These are phyloP conservation scores for Arachis monticola DNA, from an alignment of 331 rosid genomes.

Conservation along the genomic window DNA sequence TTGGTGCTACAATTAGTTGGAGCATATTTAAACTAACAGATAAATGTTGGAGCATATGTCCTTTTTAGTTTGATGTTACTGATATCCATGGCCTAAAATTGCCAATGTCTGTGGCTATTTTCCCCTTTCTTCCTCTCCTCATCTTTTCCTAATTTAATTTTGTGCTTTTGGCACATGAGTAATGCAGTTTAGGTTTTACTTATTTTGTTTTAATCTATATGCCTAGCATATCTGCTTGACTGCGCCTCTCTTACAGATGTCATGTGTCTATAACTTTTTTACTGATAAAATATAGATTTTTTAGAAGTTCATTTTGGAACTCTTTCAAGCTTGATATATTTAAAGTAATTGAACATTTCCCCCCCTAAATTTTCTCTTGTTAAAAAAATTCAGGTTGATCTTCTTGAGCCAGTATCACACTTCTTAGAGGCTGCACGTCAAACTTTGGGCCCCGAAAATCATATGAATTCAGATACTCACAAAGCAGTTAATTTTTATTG, in stretches of 20 bases:
- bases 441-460: conserved; percentile 62
- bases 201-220: conserved; percentile 19
- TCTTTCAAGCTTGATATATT: conserved; percentile 24
- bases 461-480: conserved; percentile 57
- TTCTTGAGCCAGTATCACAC: conserved; percentile 96
- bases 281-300: no score
- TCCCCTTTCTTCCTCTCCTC: not conserved
- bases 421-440: conserved; percentile 87
- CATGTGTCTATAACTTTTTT: no score
- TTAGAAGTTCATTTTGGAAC: conserved; percentile 1
- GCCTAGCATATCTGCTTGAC: not conserved
- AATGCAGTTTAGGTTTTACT: conserved; percentile 23
- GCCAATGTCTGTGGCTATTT: not conserved
- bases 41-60: no score
- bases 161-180: conserved; percentile 16
- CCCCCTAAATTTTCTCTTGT: conserved; percentile 21
- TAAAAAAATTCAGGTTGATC: conserved; percentile 73
- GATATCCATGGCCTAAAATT: conserved; percentile 16
- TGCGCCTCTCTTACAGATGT: conserved; percentile 1
- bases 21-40: no score
- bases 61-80: conserved; percentile 4
- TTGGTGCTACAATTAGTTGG: no score
- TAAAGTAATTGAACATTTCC: conserved; percentile 6
- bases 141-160: not conserved
- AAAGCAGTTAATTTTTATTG: conserved; percentile 79